A percentile compares a stretch with the other conserved stretches of the same genome.
These are phyloP conservation scores for Claviceps sp. DNA, from an alignment of 2,329 filamentous ascomycete species.

Conservation along the genomic window DNA sequence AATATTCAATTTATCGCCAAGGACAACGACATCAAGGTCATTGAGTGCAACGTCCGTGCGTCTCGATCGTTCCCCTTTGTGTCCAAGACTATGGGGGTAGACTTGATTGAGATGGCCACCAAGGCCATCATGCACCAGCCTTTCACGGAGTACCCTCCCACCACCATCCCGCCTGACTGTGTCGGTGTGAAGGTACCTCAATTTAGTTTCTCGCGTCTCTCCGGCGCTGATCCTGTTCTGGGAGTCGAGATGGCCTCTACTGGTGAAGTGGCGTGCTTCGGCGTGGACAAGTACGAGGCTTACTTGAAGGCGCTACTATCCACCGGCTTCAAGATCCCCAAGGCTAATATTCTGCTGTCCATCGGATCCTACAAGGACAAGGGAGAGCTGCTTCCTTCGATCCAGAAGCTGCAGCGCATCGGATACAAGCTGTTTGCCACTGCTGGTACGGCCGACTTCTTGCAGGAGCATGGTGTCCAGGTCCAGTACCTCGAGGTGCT, in stretches of 20 bases:
- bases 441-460: slow-evolving; percentile 89
- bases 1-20: slow-evolving; percentile 99
- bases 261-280: slow-evolving; percentile 94
- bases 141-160: slow-evolving; percentile 67
- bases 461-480: slow-evolving; percentile 81
- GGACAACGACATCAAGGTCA: slow-evolving; percentile 99
- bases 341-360: slow-evolving; percentile 87
- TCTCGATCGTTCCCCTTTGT: slow-evolving; percentile 97
- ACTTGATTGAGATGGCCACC: slow-evolving; percentile 96
- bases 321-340: slow-evolving; percentile 91
- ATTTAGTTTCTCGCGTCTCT: slow-evolving; percentile 96
- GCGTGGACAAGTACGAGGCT: slow-evolving; percentile 89
- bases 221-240: slow-evolving; percentile 87
- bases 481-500: slow-evolving; percentile 92
- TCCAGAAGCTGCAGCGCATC: slow-evolving; percentile 76
- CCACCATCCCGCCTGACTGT: slow-evolving; percentile 63
- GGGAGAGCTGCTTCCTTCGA: slow-evolving; percentile 87
- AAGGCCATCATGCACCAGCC: slow-evolving; percentile 87
- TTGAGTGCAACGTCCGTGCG: slow-evolving; percentile 95
- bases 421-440: slow-evolving; percentile 96
- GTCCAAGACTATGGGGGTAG: slow-evolving; percentile 95
- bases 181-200: slow-evolving; percentile 97
- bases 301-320: slow-evolving; percentile 94
- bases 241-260: slow-evolving; percentile 99
- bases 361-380: slow-evolving; percentile 98